Evolutionary conservation across 73 alveolate species (phyloP).

Genomic region (Symbiodinium pilosum): DNA sequence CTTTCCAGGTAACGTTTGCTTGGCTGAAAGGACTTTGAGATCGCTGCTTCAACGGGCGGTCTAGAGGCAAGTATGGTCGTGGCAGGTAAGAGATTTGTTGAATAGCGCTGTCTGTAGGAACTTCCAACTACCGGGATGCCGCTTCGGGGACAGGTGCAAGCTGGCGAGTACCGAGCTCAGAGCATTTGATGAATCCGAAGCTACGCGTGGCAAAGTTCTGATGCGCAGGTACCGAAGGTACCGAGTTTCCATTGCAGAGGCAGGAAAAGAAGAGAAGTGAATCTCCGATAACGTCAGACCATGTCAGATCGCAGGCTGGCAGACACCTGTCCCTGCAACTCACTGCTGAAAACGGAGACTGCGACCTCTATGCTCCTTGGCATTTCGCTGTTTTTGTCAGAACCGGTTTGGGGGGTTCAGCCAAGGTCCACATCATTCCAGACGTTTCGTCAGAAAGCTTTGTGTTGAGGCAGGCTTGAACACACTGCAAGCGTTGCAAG

Average conservation of each 20-base stretch:
- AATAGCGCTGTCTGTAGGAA: not conserved
- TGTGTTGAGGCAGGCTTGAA: not conserved
- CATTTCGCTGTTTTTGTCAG: not conserved
- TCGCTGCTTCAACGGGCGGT: not conserved
- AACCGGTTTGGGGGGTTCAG: not conserved
- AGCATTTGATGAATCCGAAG: no score
- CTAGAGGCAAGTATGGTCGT: not conserved
- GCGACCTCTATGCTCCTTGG: conserved; percentile 28
- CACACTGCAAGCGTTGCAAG: not conserved
- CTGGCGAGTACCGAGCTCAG: conserved; percentile 18
- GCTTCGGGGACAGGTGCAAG: conserved; percentile 32
- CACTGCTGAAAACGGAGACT: conserved; percentile 46
- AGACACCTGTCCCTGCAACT: conserved; percentile 44
- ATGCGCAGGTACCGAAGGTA: conserved; percentile 68
- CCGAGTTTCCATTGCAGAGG: conserved; percentile 46
- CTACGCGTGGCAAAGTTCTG: not conserved
- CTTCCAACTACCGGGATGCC: conserved; percentile 62
- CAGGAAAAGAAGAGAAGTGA: not conserved
- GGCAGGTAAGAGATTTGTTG: no score
- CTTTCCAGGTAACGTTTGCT: no score
- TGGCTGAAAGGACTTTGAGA: not conserved
- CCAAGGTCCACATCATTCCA: conserved; percentile 31
- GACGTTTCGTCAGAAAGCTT: conserved; percentile 32
- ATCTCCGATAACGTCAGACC: not conserved
- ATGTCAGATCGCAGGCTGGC: conserved; percentile 10